Conservation (phyloP, 768 basidiomycete species). For the Hericium alpestre region DNA sequence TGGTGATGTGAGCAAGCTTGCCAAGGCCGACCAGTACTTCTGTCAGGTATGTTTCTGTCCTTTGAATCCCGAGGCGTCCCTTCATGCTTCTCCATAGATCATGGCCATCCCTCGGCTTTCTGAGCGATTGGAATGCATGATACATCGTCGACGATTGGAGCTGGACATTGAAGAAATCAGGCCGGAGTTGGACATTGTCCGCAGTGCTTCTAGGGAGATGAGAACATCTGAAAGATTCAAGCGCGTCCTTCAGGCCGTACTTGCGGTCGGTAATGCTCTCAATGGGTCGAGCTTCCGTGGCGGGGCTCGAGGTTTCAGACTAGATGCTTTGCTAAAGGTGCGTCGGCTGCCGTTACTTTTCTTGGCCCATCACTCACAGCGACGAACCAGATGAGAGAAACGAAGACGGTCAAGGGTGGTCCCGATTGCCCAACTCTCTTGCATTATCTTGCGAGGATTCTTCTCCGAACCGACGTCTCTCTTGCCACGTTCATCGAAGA, state of each 20-base stretch:
- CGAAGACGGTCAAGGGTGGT: constrained; percentile 59
- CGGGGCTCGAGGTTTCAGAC: constrained; percentile 72
- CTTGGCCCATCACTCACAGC: neutral
- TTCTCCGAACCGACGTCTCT: constrained; percentile 56
- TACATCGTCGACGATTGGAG: constrained; percentile 75
- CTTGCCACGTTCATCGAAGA: constrained; percentile 71
- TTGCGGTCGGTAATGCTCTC: constrained; percentile 71
- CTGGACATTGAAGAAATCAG: constrained; percentile 75
- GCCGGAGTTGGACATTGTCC: constrained; percentile 67
- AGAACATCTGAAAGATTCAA: constrained; percentile 55
- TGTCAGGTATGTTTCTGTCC: constrained; percentile 39
- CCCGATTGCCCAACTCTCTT: constrained; percentile 78
- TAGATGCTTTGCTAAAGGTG: constrained; percentile 78
- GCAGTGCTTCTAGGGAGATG: constrained; percentile 62
- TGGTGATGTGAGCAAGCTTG: constrained; percentile 60
- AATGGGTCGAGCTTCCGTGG: constrained; percentile 81
- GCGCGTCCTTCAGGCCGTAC: constrained; percentile 59
- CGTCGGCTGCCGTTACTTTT: neutral
- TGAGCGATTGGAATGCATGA: constrained; percentile 70
- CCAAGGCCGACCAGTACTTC: constrained; percentile 80
- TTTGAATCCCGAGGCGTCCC: neutral
- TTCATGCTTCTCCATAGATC: constrained; percentile 36
- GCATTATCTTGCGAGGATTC: constrained; percentile 74
- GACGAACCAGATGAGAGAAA: constrained; percentile 61
- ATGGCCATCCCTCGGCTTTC: constrained; percentile 66